Evolutionary conservation across 352 stramenopile species (phyloP).

Genomic region (Phytophthora macrochlamydospora): DNA sequence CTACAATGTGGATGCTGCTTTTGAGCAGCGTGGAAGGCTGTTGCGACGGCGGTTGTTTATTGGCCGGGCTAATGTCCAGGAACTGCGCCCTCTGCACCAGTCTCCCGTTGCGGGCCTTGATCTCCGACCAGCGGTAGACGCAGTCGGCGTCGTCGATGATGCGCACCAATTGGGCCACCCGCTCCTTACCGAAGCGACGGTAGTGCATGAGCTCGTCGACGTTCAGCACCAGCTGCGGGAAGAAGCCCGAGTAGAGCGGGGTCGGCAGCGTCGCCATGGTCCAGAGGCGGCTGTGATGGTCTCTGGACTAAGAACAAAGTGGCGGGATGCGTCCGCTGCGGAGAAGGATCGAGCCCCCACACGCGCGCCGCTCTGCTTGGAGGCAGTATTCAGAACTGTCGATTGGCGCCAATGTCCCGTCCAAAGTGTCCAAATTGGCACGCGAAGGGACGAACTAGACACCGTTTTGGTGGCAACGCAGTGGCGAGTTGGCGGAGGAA

Average conservation of each 20-base stretch:
- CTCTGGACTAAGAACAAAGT: slow-evolving; percentile 2
- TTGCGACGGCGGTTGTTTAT: slow-evolving; percentile 33
- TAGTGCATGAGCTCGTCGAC: slow-evolving; percentile 78
- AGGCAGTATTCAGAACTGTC: background rate
- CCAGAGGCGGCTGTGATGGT: background rate
- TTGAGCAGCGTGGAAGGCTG: slow-evolving; percentile 63
- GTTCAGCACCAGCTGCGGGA: slow-evolving; percentile 78
- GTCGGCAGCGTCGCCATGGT: slow-evolving; percentile 48
- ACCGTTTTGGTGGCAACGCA: no score
- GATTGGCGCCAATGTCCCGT: no score
- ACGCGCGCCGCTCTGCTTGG: no score
- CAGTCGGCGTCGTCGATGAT: slow-evolving; percentile 78
- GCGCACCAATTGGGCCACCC: slow-evolving; percentile 64
- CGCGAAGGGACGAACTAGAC: no score
- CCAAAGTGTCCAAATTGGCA: no score
- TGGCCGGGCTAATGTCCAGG: slow-evolving; percentile 57
- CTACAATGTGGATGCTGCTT: slow-evolving; percentile 61
- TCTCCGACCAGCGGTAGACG: slow-evolving; percentile 69
- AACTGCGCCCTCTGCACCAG: slow-evolving; percentile 60
- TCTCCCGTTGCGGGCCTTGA: slow-evolving; percentile 30
- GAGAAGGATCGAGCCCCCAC: background rate
- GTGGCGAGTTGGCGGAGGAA: no score
- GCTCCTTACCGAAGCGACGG: slow-evolving; percentile 70
- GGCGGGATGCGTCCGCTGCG: slow-evolving; percentile 2
- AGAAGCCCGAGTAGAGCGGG: slow-evolving; percentile 72